Evolutionary conservation across 805 yeast species (phyloP).

Genomic region (Candida sonorensis): DNA sequence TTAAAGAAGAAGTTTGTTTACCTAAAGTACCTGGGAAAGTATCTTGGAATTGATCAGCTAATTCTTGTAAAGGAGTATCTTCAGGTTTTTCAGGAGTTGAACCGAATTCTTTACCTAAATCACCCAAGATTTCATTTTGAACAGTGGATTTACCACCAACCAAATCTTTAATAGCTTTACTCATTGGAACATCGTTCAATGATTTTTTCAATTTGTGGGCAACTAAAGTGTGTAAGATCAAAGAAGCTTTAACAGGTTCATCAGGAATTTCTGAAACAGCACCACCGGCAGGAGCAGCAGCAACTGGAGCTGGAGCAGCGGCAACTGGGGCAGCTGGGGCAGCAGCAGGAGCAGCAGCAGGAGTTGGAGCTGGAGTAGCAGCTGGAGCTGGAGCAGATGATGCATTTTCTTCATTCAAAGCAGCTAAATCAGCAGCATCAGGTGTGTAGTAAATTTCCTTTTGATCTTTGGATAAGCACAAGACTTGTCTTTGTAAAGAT

Average conservation of each 20-base stretch:
- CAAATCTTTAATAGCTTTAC: conserved; percentile 92
- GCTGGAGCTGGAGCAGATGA: conserved; percentile 27
- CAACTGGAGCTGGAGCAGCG: too few species aligned
- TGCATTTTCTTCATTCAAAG: conserved; percentile 28
- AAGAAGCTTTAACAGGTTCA: conserved; percentile 79
- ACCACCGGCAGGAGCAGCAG: conserved; percentile 67
- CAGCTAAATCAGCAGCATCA: conserved; percentile 55
- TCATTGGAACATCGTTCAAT: conserved; percentile 74
- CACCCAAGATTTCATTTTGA: conserved; percentile 98
- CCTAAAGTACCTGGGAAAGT: conserved; percentile 85
- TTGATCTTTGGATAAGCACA: conserved; percentile 92
- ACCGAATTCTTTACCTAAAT: conserved; percentile 96
- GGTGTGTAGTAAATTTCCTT: conserved; percentile 94
- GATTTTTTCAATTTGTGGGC: conserved; percentile 95
- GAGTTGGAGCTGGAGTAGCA: conserved; percentile 34
- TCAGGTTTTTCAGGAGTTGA: conserved; percentile 98
- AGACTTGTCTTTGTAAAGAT: conserved; percentile 86
- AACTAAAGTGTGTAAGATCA: conserved; percentile 80
- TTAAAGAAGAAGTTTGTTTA: conserved; percentile 82
- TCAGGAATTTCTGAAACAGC: conserved; percentile 84
- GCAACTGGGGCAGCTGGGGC: conserved; percentile 56
- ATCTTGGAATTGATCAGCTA: conserved; percentile 93
- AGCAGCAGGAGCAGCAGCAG: conserved; percentile 53
- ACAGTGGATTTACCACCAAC: conserved; percentile 99
- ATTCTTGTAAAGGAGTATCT: conserved; percentile 92